Evolutionary conservation across 257 asterid genomes (phyloP).

Genomic region (Solanum chiquidenum): DNA sequence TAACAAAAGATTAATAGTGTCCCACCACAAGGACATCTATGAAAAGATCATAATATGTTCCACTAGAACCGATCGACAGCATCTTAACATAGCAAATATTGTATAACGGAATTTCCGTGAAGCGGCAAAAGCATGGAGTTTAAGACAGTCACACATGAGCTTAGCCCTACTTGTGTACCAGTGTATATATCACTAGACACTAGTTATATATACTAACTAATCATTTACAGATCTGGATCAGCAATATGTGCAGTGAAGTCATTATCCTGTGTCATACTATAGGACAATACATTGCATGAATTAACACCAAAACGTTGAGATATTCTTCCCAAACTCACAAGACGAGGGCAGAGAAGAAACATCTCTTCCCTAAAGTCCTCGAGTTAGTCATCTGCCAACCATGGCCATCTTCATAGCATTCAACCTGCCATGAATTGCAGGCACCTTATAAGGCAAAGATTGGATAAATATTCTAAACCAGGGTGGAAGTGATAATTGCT

Average conservation of each 20-base stretch:
- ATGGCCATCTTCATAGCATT: background rate
- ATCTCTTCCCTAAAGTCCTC: slow-evolving; percentile 36
- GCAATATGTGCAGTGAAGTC: background rate
- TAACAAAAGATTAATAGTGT: background rate
- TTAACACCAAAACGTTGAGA: background rate
- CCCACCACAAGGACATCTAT: background rate
- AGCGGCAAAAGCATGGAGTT: background rate
- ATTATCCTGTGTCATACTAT: background rate
- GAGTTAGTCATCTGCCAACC: background rate
- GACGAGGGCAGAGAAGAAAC: slow-evolving; percentile 33
- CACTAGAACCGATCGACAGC: background rate
- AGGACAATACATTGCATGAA: background rate
- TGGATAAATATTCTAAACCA: background rate
- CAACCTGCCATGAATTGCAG: background rate
- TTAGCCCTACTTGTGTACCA: background rate
- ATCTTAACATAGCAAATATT: background rate
- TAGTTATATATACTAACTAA: background rate
- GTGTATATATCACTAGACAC: background rate
- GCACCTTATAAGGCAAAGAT: background rate
- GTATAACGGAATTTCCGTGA: background rate
- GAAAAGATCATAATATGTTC: background rate
- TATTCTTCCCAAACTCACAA: slow-evolving; percentile 7
- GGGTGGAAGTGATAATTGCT: background rate
- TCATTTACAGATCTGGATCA: background rate
- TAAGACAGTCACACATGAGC: background rate